phyloP scores from a whole-genome alignment of 2,329 filamentous ascomycete genomes.

The Xylariaceae sp. region DNA sequence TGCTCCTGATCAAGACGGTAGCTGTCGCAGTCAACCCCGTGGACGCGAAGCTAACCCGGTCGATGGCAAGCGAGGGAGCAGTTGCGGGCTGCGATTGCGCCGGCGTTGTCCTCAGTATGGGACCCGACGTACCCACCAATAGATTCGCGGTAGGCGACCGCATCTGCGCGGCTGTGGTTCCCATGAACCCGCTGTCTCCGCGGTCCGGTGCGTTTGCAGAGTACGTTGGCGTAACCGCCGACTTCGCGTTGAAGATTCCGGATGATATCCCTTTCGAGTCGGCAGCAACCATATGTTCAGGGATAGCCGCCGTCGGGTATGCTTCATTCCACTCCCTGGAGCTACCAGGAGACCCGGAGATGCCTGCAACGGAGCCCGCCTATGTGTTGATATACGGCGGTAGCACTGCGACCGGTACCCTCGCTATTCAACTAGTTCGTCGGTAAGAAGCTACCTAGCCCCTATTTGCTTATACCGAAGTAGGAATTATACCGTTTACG shows the following conservation, averaged over 20 bases:
- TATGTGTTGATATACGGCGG: conserved; percentile 14
- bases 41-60: conserved; percentile 25
- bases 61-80: conserved; percentile 15
- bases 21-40: conserved; percentile 30
- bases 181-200: conserved; percentile 1
- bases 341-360: conserved; percentile 7
- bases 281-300: conserved; percentile 12
- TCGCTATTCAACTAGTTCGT: conserved; percentile 13
- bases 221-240: conserved; percentile 8
- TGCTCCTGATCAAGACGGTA: conserved; percentile 17
- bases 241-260: conserved; percentile 4
- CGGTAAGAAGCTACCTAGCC: conserved; percentile 10
- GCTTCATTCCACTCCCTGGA: conserved; percentile 19
- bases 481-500: too few relatives aligned
- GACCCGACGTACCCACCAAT: conserved; percentile 11
- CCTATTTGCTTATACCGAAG: too few relatives aligned
- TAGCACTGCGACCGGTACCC: conserved; percentile 9
- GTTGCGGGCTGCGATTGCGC: conserved; percentile 30
- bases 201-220: conserved; percentile 15
- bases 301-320: conserved; percentile 3
- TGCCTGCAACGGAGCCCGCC: conserved; percentile 2
- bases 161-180: conserved; percentile 5
- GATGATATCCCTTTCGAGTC: not conserved
- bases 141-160: conserved; percentile 5
- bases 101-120: conserved; percentile 24